These are phyloP conservation scores for Neopestalotiopsis sp. DNA, from an alignment of 2,329 filamentous ascomycete species.

Conservation along the genomic window DNA sequence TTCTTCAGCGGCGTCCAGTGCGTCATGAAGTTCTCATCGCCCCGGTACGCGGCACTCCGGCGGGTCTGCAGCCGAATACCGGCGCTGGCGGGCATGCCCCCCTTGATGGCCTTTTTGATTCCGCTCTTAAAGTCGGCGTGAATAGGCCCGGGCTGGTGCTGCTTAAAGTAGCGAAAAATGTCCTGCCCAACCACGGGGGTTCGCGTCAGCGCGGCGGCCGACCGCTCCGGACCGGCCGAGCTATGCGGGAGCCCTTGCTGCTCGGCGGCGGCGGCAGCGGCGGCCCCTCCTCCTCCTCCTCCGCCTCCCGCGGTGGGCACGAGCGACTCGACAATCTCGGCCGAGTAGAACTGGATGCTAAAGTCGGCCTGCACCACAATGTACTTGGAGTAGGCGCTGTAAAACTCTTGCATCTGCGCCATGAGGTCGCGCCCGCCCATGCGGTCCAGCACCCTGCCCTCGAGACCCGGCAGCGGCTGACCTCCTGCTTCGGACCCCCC, in stretches of 20 bases:
- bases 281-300: slow-evolving; percentile 17
- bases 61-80: slow-evolving; percentile 33
- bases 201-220: neutral
- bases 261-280: neutral
- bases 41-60: slow-evolving; percentile 32
- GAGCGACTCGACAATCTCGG: slow-evolving; percentile 29
- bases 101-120: slow-evolving; percentile 24
- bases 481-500: neutral
- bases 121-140: slow-evolving; percentile 30
- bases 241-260: slow-evolving; percentile 8
- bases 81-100: slow-evolving; percentile 39
- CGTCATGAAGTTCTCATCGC: slow-evolving; percentile 29
- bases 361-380: slow-evolving; percentile 31
- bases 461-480: slow-evolving; percentile 26
- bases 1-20: slow-evolving; percentile 33
- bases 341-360: slow-evolving; percentile 33
- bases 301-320: slow-evolving; percentile 27
- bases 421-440: slow-evolving; percentile 32
- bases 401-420: slow-evolving; percentile 36
- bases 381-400: slow-evolving; percentile 35
- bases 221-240: neutral
- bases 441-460: slow-evolving; percentile 28
- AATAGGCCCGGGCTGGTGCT: slow-evolving; percentile 27
- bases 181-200: slow-evolving; percentile 27
- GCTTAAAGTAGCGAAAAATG: slow-evolving; percentile 32